Conservation (phyloP, 306 rosid species). For the Malus sylvestris region DNA sequence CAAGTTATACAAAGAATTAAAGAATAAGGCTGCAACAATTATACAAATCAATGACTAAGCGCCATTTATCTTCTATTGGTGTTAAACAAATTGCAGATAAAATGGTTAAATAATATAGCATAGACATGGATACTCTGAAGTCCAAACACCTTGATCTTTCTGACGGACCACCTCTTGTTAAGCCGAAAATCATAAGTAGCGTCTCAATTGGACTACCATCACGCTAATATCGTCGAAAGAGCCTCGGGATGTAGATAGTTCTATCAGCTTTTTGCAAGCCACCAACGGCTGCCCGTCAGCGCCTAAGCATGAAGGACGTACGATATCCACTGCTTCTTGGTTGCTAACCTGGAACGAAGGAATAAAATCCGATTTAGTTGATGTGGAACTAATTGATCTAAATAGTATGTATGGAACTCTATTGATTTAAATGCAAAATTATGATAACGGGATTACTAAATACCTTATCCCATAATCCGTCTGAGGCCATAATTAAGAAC, state of each 20-base stretch:
- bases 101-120: conserved; percentile 13
- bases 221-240: conserved; percentile 81
- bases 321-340: conserved; percentile 89
- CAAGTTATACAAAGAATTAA: background rate
- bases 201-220: conserved; percentile 55
- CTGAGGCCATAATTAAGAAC: conserved; percentile 85
- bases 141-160: background rate
- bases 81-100: background rate
- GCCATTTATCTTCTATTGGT: background rate
- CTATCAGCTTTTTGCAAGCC: conserved; percentile 85
- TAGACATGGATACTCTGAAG: conserved; percentile 2
- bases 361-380: conserved; percentile 8
- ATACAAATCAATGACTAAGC: background rate
- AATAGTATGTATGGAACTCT: background rate
- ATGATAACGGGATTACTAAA: background rate
- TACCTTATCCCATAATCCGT: conserved; percentile 98
- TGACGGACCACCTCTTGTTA: background rate
- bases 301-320: conserved; percentile 47
- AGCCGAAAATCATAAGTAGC: conserved; percentile 33
- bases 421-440: background rate
- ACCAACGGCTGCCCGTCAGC: conserved; percentile 36
- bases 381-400: background rate
- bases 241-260: conserved; percentile 67
- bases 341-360: conserved; percentile 56
- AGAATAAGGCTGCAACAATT: conserved; percentile 12